Conservation (phyloP, 2,329 filamentous ascomycete genomes). For the Aspergillus phoenicis region DNA sequence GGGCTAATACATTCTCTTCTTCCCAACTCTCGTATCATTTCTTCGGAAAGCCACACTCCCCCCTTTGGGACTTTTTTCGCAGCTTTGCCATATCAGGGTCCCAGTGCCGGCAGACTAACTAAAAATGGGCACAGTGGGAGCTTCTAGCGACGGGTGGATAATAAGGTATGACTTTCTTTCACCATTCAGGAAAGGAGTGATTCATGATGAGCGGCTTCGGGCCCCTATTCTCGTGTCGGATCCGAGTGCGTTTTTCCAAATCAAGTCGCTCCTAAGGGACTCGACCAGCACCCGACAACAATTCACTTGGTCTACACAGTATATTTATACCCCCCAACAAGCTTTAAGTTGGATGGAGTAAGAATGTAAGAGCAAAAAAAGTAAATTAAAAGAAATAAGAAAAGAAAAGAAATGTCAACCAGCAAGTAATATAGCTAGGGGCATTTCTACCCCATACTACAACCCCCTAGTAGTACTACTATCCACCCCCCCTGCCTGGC, state of each 20-base stretch:
- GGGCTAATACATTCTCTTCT: background rate
- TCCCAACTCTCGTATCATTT: background rate
- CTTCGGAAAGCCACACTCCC: background rate
- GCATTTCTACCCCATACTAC: background rate
- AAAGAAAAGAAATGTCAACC: too few relatives aligned
- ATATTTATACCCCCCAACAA: background rate
- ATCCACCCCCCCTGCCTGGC: background rate
- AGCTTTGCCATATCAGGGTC: slow-evolving; percentile 1
- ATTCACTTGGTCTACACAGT: background rate
- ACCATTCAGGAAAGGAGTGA: background rate
- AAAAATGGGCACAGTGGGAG: background rate
- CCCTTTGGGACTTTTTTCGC: background rate
- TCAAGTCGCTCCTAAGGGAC: background rate
- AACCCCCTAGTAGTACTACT: background rate
- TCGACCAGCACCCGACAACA: background rate
- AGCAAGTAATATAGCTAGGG: too few relatives aligned
- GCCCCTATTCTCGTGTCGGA: slow-evolving; percentile 3
- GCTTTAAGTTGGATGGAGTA: background rate
- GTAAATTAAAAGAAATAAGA: too few relatives aligned
- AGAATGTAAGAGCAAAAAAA: too few relatives aligned
- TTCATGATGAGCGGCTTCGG: background rate
- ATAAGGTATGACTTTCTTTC: background rate
- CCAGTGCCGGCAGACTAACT: background rate
- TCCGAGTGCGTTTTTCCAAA: background rate
- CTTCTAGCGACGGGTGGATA: background rate